A percentile compares a stretch with the other conserved stretches of the same genome.
These are phyloP conservation scores for Microcyclosporella mali DNA, from an alignment of 2,329 filamentous ascomycete genomes.

Conservation along the genomic window DNA sequence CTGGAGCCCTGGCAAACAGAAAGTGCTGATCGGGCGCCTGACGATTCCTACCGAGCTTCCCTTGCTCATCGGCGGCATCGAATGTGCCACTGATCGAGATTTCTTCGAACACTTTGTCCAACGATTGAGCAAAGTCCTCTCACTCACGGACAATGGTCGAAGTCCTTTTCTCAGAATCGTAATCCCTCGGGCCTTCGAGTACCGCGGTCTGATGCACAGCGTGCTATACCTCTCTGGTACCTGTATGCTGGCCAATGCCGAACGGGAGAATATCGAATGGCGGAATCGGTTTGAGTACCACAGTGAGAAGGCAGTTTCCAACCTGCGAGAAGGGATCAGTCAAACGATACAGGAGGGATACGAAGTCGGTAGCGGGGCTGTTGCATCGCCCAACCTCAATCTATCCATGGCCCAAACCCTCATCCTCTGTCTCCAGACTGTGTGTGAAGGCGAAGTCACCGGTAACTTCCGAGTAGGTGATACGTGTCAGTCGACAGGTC, in stretches of 20 bases:
- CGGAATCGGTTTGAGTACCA: conserved; percentile 52
- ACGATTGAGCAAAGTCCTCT: conserved; percentile 72
- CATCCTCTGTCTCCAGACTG: conserved; percentile 55
- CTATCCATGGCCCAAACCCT: conserved; percentile 57
- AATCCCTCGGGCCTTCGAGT: conserved; percentile 70
- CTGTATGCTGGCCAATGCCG: conserved; percentile 52
- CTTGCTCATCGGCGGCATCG: conserved; percentile 50
- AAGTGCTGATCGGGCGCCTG: conserved; percentile 29
- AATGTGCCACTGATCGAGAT: conserved; percentile 69
- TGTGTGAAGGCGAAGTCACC: conserved; percentile 53
- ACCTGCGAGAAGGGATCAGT: conserved; percentile 19
- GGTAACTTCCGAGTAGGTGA: conserved; percentile 60
- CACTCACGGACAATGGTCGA: conserved; percentile 66
- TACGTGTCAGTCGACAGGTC: background rate
- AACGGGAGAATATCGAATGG: conserved; percentile 30
- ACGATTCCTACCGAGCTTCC: conserved; percentile 44
- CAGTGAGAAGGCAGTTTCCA: conserved; percentile 38
- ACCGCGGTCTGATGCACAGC: conserved; percentile 84
- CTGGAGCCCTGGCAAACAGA: conserved; percentile 81
- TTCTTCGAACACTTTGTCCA: conserved; percentile 80
- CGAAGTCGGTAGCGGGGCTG: conserved; percentile 28
- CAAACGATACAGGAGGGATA: background rate
- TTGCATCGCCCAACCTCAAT: conserved; percentile 22
- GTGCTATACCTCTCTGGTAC: conserved; percentile 76
- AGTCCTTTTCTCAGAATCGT: conserved; percentile 84